These are phyloP conservation scores for Penicilliopsis zonata DNA, from an alignment of 495 filamentous ascomycete species.

Conservation along the genomic window DNA sequence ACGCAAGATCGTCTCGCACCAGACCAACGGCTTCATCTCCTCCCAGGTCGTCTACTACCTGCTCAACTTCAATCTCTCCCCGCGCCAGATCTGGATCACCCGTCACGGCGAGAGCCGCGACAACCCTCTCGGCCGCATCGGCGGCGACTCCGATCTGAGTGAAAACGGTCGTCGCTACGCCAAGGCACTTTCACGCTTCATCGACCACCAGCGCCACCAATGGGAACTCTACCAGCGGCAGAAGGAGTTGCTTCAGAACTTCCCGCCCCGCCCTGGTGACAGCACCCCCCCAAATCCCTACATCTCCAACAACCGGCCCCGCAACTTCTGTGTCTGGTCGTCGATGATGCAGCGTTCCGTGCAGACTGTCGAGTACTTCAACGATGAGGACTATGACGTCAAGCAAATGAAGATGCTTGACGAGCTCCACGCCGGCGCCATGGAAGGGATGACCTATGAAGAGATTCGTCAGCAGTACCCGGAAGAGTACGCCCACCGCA, in stretches of 20 bases:
- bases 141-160: conserved; percentile 73
- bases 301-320: conserved; percentile 40
- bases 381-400: conserved; percentile 93
- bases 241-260: conserved; percentile 54
- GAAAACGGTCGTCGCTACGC: conserved; percentile 64
- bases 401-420: conserved; percentile 99
- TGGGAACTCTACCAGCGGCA: conserved; percentile 70
- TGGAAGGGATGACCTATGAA: conserved; percentile 90
- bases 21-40: conserved; percentile 81
- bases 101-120: conserved; percentile 80
- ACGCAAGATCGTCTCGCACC: conserved; percentile 80
- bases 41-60: conserved; percentile 86
- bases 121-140: conserved; percentile 68
- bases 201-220: conserved; percentile 56
- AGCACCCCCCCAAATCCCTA: conserved; percentile 90
- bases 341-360: conserved; percentile 86
- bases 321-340: conserved; percentile 97
- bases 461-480: conserved; percentile 66
- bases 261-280: conserved; percentile 79
- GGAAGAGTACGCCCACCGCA: conserved; percentile 65
- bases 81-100: conserved; percentile 95
- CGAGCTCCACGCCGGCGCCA: conserved; percentile 81
- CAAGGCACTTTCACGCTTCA: conserved; percentile 60
- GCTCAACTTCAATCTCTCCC: conserved; percentile 89
- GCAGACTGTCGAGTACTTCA: conserved; percentile 75